Evolutionary conservation across 768 basidiomycete species (phyloP).

Genomic region (Candolleomyces efflorescens): DNA sequence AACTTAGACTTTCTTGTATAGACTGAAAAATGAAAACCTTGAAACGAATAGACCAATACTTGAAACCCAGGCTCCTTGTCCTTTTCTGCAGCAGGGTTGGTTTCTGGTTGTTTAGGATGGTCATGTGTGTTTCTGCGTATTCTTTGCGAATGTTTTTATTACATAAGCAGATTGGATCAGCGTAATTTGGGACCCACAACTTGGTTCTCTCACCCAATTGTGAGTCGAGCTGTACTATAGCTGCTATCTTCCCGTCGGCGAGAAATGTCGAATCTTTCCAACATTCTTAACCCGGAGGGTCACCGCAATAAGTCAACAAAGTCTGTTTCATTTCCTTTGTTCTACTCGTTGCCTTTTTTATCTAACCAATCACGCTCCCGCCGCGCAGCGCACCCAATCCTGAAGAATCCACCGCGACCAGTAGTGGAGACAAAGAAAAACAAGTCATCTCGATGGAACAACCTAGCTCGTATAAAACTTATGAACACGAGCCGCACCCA

Average conservation of each 20-base stretch:
- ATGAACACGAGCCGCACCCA: constrained; percentile 60
- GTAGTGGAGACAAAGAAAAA: constrained; percentile 17
- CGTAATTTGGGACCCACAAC: constrained; percentile 29
- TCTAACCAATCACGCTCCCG: constrained; percentile 14
- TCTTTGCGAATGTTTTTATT: constrained; percentile 9
- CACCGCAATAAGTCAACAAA: constrained; percentile 32
- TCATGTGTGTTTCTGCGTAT: constrained; percentile 12
- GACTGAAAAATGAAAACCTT: too few species aligned
- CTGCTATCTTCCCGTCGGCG: constrained; percentile 18
- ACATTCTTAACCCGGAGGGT: constrained; percentile 54
- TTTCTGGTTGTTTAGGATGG: background rate
- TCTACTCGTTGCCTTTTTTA: constrained; percentile 9
- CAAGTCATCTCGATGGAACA: constrained; percentile 17
- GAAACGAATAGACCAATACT: background rate
- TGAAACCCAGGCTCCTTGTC: background rate
- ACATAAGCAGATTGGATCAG: constrained; percentile 14
- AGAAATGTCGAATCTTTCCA: constrained; percentile 54
- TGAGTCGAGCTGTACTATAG: background rate
- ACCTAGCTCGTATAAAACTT: constrained; percentile 21
- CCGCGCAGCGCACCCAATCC: constrained; percentile 2
- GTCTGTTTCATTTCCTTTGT: constrained; percentile 27
- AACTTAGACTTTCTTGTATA: too few species aligned
- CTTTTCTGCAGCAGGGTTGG: background rate
- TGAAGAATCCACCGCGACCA: constrained; percentile 3
- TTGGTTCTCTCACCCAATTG: constrained; percentile 3